Conservation (phyloP, 306 rosid genomes). For the Dryas alaskensis region DNA sequence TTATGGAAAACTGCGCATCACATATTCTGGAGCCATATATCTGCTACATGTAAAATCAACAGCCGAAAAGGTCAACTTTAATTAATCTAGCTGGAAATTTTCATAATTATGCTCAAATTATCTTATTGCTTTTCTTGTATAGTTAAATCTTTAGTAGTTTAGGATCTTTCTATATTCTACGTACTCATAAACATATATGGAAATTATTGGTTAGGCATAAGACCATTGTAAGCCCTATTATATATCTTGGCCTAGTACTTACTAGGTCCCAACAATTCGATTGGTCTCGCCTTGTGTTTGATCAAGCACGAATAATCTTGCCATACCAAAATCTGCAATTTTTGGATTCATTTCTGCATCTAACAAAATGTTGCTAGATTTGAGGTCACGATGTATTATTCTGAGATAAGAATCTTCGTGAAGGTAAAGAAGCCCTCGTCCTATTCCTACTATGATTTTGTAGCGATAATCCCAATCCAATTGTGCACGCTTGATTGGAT, state of each 20-base stretch:
- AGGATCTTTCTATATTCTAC: too few species aligned
- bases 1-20: not conserved
- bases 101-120: not conserved
- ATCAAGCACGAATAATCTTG: not conserved
- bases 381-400: too few species aligned
- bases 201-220: too few species aligned
- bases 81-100: not conserved
- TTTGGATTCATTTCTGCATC: not conserved
- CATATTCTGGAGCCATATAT: not conserved
- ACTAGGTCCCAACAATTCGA: constrained; percentile 4
- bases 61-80: not conserved
- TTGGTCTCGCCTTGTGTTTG: not conserved
- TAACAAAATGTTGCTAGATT: too few species aligned
- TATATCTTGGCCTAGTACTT: not conserved
- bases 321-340: not conserved
- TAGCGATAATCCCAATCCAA: too few species aligned
- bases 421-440: too few species aligned
- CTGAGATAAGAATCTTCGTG: too few species aligned
- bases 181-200: too few species aligned
- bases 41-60: not conserved
- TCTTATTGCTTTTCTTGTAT: not conserved
- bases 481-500: not conserved
- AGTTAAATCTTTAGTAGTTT: too few species aligned
- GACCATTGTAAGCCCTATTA: not conserved
- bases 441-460: too few species aligned